Evolutionary conservation across 768 basidiomycete genomes (phyloP).

Genomic region (Vararia minispora): DNA sequence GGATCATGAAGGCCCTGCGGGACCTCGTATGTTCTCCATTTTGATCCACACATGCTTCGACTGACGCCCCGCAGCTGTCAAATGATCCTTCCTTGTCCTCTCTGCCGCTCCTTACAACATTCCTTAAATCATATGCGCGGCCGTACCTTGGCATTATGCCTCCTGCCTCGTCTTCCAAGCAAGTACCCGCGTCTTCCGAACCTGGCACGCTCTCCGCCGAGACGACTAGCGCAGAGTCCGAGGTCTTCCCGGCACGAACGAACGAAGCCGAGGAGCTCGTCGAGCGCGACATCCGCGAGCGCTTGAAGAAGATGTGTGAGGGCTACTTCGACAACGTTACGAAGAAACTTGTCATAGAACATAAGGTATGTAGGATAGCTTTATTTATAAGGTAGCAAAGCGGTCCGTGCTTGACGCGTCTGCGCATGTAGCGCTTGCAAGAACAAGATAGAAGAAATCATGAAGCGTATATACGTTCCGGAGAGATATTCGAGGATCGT

Average conservation of each 20-base stretch:
- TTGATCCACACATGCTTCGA: slow-evolving; percentile 8
- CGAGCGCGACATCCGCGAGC: slow-evolving; percentile 74
- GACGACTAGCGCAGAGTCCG: slow-evolving; percentile 16
- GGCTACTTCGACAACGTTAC: slow-evolving; percentile 86
- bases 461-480: slow-evolving; percentile 98
- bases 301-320: slow-evolving; percentile 88
- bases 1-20: slow-evolving; percentile 79
- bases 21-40: slow-evolving; percentile 54
- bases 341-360: slow-evolving; percentile 87
- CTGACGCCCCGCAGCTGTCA: slow-evolving; percentile 45
- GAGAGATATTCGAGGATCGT: slow-evolving; percentile 97
- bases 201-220: slow-evolving; percentile 41
- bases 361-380: slow-evolving; percentile 45
- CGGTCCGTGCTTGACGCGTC: too few relatives aligned
- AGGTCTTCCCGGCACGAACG: too few relatives aligned
- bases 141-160: slow-evolving; percentile 78
- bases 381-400: not conserved
- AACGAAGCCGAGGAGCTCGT: slow-evolving; percentile 64
- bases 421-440: slow-evolving; percentile 64
- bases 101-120: slow-evolving; percentile 81
- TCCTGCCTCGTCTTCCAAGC: slow-evolving; percentile 36
- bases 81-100: slow-evolving; percentile 82
- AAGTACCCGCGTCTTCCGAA: slow-evolving; percentile 43
- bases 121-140: slow-evolving; percentile 85
- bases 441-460: slow-evolving; percentile 95